Evolutionary conservation across 257 asterid genomes (phyloP), one percentile per base, ranked within the genome.

Genomic region (Petrea volubilis): DNA sequence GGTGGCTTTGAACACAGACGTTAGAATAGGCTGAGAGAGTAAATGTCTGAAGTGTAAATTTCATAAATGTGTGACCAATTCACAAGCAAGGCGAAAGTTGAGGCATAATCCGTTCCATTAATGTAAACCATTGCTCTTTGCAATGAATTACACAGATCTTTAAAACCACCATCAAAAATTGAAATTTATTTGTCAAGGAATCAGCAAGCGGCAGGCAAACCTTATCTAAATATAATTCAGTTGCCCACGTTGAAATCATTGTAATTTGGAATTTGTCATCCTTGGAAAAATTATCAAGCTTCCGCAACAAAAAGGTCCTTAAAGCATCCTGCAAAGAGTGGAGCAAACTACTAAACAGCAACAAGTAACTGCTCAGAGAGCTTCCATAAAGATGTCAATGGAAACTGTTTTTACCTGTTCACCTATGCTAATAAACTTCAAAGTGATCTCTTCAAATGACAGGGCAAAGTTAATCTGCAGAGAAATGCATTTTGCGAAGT

Each of bases 161-260:
- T 27, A 77, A 43, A 50, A 62, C 23, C 59, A 6, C 60, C 41
- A 29, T 41, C 43, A 65, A 17, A 44, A 47, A 1, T 43, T 49
- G 29, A 75, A 25, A 21, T 27, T 38, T 11, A 52, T 44, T 47
- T 38, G 31, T 61, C 20, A 55, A 34, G 71, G 78, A 71, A 75
- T 4, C 50, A 57, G 53, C 56, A 64, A 68, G 68, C 60, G 40
- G 75, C 71, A 59, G 71, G 51, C 73, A 34, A 60, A 90, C 99
- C 98, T 91, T 95, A 77, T 95, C 99, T 80, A 95, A 79, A 86
- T 95, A 95, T 27, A 95, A 51, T 75, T 92, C 98, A 74, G 99
- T 90, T 73, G 88, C 85, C 99, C 99, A 95, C 15, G 96, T 95
- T 62, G 98, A 88, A 77, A 95, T 92, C 99, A 92, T 95, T n/a